Conservation (phyloP, 2,329 filamentous ascomycete genomes). For the Neofusicoccum parvum region DNA sequence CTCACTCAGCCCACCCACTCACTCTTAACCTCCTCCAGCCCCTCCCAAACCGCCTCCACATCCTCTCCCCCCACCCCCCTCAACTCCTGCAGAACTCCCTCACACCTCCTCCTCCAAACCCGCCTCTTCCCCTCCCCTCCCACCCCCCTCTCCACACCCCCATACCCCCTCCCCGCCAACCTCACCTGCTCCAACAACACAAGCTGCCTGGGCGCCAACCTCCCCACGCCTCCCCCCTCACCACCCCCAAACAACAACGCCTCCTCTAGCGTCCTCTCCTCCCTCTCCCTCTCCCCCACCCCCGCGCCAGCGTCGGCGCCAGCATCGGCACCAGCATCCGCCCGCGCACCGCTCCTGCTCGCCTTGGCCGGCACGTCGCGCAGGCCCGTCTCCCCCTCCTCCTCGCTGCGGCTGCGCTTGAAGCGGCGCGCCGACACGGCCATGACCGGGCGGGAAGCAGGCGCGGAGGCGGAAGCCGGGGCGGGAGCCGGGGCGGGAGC, state of each 20-base stretch:
- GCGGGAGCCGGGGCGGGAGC: background rate
- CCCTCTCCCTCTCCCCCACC: too few relatives aligned
- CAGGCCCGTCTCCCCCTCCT: too few relatives aligned
- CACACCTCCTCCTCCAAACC: background rate
- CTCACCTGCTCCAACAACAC: conserved; percentile 1
- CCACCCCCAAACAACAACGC: background rate
- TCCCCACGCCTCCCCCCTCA: background rate
- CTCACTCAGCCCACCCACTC: background rate
- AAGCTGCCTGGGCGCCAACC: background rate
- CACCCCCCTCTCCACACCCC: background rate
- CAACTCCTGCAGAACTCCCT: background rate
- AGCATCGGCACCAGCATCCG: too few relatives aligned
- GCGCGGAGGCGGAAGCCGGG: background rate
- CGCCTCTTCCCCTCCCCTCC: background rate
- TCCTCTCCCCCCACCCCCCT: background rate
- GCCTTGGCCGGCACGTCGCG: background rate
- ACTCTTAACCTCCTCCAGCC: background rate
- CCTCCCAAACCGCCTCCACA: background rate
- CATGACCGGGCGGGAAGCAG: background rate
- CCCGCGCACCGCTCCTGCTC: background rate
- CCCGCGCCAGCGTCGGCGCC: too few relatives aligned
- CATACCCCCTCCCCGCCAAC: background rate
- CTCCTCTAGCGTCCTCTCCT: background rate
- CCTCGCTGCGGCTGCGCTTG: background rate
- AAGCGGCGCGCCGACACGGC: background rate